A percentile compares a stretch with the other conserved stretches of the same genome.
These are phyloP conservation scores for Penicillium longicatenatum DNA, from an alignment of 495 filamentous ascomycete genomes.

Conservation along the genomic window DNA sequence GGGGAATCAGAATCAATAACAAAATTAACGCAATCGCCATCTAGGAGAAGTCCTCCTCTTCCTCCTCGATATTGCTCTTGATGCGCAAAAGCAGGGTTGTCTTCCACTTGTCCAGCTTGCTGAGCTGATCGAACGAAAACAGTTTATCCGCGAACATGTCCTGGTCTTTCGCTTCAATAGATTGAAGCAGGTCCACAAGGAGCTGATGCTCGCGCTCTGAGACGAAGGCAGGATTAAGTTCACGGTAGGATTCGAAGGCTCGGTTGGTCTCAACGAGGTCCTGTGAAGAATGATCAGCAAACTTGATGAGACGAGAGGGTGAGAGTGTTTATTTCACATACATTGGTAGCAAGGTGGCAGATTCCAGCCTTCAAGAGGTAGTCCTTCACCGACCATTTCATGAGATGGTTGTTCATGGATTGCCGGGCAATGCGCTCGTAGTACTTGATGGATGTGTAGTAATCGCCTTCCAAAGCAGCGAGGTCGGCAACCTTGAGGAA, in stretches of 20 bases:
- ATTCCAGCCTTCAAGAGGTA: constrained; percentile 91
- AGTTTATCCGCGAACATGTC: constrained; percentile 83
- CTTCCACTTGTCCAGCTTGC: constrained; percentile 94
- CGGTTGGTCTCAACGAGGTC: constrained; percentile 75
- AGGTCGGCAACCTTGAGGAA: constrained; percentile 88
- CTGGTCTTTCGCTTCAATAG: constrained; percentile 71
- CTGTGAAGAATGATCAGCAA: constrained; percentile 22
- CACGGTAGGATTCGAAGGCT: constrained; percentile 77
- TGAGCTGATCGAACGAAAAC: constrained; percentile 84
- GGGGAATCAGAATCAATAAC: constrained; percentile 25
- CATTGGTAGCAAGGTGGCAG: constrained; percentile 72
- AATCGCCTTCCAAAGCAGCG: constrained; percentile 76
- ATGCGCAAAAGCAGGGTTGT: constrained; percentile 79
- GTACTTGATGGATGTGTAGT: constrained; percentile 73
- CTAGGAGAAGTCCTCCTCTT: constrained; percentile 74
- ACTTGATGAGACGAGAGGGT: not conserved
- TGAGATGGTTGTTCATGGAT: constrained; percentile 74
- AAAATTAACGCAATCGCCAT: constrained; percentile 22
- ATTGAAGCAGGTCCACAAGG: constrained; percentile 69
- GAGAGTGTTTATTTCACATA: constrained; percentile 26
- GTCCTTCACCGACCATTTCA: constrained; percentile 91
- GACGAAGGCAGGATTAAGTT: constrained; percentile 76
- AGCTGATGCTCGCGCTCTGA: constrained; percentile 78
- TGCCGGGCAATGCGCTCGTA: constrained; percentile 78
- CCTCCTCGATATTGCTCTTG: constrained; percentile 78